Evolutionary conservation across 257 asterid genomes (phyloP), one percentile per base, ranked within the genome.

Genomic region (Nicotiana tabacum): DNA sequence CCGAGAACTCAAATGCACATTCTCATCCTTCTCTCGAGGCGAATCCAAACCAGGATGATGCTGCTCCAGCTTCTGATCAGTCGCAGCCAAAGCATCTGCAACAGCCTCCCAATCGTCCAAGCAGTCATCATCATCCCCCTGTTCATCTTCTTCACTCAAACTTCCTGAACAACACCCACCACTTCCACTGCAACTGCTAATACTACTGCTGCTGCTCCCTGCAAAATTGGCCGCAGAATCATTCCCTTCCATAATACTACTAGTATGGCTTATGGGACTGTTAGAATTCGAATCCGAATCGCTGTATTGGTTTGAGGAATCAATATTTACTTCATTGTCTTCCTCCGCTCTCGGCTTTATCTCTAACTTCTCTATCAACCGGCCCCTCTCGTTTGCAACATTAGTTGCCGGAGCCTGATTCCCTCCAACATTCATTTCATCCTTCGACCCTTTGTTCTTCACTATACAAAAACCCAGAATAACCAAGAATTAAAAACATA

Each of bases 61-160:
- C 74, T 72, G 86, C 65, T 90, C 88, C 72, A 85, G 88, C 85
- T 90, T 87, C 87, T 87, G 83, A 78, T 91, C 93, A 1, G 87
- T 82, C 60, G 95, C 95, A 69, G 93, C 94, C 89, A 96, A 89
- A 9, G 99, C 99, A 90, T 96, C 99, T 43, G 99, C 98, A 85
- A 93, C 84, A 74, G 97, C 92, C 83, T 96, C 99, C 99, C 99
- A 96, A 85, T 96, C 99, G 78, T 94, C 99, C 86, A 93, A 88
- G 87, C 97, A 91, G 4, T 85, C 95, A 85, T 90, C 97, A 53
- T 4, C 90, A 61, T 90, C 92, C 80, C 83, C 91, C 80, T 58
- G 90, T 56, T 88, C 91, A 76, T 92, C 96, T 62, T 90, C 96
- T 51, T 90, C 97, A 62, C 91, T 91, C 86, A 87, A 77, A 87